Base-by-base conservation (phyloP, 192 early-diverging fungal species). In the Coemansia sp. region DNA sequence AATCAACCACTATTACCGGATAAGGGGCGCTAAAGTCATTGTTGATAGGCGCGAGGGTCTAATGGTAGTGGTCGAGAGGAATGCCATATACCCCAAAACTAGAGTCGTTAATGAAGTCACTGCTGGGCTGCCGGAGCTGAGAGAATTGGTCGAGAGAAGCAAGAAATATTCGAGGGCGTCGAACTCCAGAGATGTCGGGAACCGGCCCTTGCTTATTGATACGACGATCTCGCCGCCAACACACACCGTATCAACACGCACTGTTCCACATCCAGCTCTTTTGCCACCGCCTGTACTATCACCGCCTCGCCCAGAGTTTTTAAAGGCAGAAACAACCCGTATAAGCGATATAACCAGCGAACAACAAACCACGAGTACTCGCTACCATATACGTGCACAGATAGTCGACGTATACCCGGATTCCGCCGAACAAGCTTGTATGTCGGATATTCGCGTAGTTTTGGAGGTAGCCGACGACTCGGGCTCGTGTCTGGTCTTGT, bases 401-500 rank as follows among this genome's bases (percentile, higher is more conserved):
- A 61, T 72, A 12, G 13, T 36, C 2, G 57, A 36, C 31, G 66
- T 72, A 22, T 66, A 40, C 20, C 71, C 71, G 22, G 20, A 51
- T 13, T 40, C 54, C 6, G 71, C 71, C 43, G 41, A 34, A 11
- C 27, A 66, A 13, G 22, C 49, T 63, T 40, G 52, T 22, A 34
- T 65, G 1, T 33, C 54, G 54, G 16, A 36, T 66, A 38, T 66
- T 55, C 55, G 64, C 52, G 22, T 73, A 20, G 43, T 54, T 6
- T 34, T 66, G 2, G 71, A 73, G 15, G 65, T 73, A 0, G 59
- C 65, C 13, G 71, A 73, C 57, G 34, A 42, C 43, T 73, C 71
- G 15, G 57, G 65, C n/a, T 67, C 40, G 3, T 73, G 71, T 18
- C 43, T 73, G 38, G 65, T 59, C 15, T 62, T 73, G 65, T 67